These are phyloP conservation scores for Coemansia javaensis DNA, from an alignment of 192 early-diverging fungal species.

Conservation along the genomic window DNA sequence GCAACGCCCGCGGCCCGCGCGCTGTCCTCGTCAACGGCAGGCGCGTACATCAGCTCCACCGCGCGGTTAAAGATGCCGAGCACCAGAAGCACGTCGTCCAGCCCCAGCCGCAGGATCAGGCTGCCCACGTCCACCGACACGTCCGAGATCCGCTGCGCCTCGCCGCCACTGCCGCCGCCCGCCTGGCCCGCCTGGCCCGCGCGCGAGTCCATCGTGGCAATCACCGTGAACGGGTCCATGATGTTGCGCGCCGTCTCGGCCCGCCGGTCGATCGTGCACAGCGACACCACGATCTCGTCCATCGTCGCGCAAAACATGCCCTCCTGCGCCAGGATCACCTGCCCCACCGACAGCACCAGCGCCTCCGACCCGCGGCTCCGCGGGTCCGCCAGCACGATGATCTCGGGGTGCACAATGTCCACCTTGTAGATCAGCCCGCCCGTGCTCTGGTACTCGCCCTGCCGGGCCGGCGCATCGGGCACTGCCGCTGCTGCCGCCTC, in stretches of 20 bases:
- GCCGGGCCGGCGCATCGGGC: too few relatives aligned
- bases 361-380: conserved; percentile 71
- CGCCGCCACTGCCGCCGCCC: too few relatives aligned
- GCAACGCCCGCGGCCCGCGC: neutral
- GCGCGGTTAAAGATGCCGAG: conserved; percentile 75
- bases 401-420: conserved; percentile 74
- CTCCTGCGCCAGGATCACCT: conserved; percentile 76
- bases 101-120: conserved; percentile 77
- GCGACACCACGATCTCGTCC: conserved; percentile 80
- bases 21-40: conserved; percentile 5
- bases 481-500: neutral
- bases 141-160: conserved; percentile 54
- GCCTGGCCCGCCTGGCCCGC: too few relatives aligned
- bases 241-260: conserved; percentile 75
- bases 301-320: conserved; percentile 68
- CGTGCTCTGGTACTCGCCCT: conserved; percentile 3
- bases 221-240: conserved; percentile 87
- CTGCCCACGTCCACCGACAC: conserved; percentile 71
- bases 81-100: conserved; percentile 79
- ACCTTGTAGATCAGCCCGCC: conserved; percentile 67
- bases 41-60: conserved; percentile 54
- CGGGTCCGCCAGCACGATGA: conserved; percentile 80
- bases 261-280: conserved; percentile 84
- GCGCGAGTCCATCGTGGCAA: conserved; percentile 71
- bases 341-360: conserved; percentile 75